Base-by-base conservation (phyloP, 2,329 filamentous ascomycete species). In the Colletotrichum sp. region DNA sequence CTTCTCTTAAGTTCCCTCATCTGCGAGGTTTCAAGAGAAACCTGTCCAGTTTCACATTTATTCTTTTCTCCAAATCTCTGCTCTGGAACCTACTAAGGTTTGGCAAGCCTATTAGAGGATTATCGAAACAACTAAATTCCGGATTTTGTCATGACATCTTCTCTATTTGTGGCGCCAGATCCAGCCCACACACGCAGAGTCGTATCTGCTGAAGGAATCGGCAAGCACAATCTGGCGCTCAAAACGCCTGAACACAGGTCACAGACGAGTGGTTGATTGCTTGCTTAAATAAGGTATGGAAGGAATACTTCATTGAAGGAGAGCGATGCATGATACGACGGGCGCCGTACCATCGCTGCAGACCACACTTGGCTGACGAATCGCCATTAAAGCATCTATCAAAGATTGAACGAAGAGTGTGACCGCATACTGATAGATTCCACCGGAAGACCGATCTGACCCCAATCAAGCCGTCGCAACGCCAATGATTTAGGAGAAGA, bases 1-100 rank as follows among this genome's bases (percentile, higher is more conserved):
- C 5, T 39, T 44, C 39, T 44, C 16, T 44, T 6, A 9, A 5
- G 39, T 44, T n/a, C 16, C 8, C 39, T n/a, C 39, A 18, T 44
- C 16, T 0, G 1, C 39, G 39, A 39, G 8, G 32, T 34, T 36
- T 36, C 15, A 36, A 2, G 3, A 36, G 15, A 36, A 36, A 36
- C 15, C 7, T 36, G 2, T 36, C 34, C 15, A 36, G 15, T 36
- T 36, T 2, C 8, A 36, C 7, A 36, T 8, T 36, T 16, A 8
- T 16, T 39, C 15, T 16, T 39, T 1, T 39, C 4, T 39, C 34
- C 34, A 39, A 16, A 1, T 16, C 7, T 39, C 7, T 39, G 34
- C 34, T 1, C 34, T 39, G 1, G 15, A 39, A 1, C 15, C 34
- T 1, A 39, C 4, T 2, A 39, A 39, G 34, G 34, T 1, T 39